A percentile compares a stretch with the other conserved stretches of the same genome.
Evolutionary conservation across 768 basidiomycete genomes (phyloP).

Genomic region (Phylloporus arenicola): DNA sequence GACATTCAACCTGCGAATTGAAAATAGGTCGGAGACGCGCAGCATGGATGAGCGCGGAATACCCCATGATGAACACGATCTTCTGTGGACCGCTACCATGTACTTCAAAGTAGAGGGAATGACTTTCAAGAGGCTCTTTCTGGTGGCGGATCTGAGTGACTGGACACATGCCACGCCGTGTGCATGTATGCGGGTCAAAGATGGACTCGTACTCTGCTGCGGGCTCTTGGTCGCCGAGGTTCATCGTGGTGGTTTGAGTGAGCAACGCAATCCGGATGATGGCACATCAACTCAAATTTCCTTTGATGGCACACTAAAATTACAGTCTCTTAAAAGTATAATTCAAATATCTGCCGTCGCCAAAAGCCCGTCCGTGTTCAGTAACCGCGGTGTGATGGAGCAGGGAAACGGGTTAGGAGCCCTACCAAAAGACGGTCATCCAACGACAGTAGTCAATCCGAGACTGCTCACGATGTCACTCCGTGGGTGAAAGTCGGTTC

Average conservation of each 20-base stretch:
- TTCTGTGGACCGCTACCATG: slow-evolving; percentile 66
- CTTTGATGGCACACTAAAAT: too few relatives aligned
- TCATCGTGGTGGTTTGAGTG: neutral
- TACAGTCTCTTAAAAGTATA: neutral
- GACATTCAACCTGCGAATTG: slow-evolving; percentile 46
- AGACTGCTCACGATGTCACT: neutral
- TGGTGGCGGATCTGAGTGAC: slow-evolving; percentile 50
- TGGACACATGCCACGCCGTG: slow-evolving; percentile 71
- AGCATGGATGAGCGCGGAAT: neutral
- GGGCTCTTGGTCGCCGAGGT: neutral
- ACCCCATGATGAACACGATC: slow-evolving; percentile 77
- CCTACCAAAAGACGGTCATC: neutral
- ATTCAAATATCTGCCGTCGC: neutral
- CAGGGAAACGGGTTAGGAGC: neutral
- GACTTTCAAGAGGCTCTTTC: slow-evolving; percentile 50
- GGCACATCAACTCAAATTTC: too few relatives aligned
- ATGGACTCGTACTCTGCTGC: slow-evolving; percentile 30
- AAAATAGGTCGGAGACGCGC: slow-evolving; percentile 1
- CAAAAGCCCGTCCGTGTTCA: neutral
- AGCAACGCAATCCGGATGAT: too few relatives aligned
- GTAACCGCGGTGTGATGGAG: neutral
- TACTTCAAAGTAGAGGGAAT: slow-evolving; percentile 75
- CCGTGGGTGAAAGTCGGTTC: neutral
- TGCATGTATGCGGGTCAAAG: slow-evolving; percentile 57
- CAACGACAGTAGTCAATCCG: neutral